Evolutionary conservation across 179 eudicot species (phyloP).

Genomic region (Nepenthes alata): DNA sequence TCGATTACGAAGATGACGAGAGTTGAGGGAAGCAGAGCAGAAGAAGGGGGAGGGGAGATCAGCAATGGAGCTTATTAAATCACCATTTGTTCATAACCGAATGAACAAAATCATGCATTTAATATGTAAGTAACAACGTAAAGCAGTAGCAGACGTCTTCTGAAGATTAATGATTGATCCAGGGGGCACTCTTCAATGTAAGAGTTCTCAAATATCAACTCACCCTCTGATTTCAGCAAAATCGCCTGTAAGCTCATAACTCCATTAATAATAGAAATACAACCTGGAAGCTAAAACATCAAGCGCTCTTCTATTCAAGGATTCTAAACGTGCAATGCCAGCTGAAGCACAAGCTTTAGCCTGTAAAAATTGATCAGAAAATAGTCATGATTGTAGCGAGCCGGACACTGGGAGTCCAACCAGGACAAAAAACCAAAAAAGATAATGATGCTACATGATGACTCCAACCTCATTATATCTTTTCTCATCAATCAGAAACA

Average conservation of each 20-base stretch:
- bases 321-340: conserved; percentile 75
- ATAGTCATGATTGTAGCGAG: background rate
- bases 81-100: too few species aligned
- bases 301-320: conserved; percentile 62
- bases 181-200: background rate
- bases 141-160: background rate
- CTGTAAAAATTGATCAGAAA: conserved; percentile 21
- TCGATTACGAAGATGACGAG: too few species aligned
- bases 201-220: conserved; percentile 9
- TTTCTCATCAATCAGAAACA: conserved; percentile 79
- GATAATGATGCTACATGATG: background rate
- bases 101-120: conserved; percentile 67
- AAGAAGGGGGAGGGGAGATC: too few species aligned
- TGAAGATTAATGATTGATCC: background rate
- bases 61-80: too few species aligned
- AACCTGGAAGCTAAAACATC: conserved; percentile 79
- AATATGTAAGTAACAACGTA: conserved; percentile 19
- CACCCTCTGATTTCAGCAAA: conserved; percentile 88
- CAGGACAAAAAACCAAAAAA: background rate
- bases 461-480: conserved; percentile 47
- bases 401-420: background rate
- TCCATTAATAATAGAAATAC: conserved; percentile 70
- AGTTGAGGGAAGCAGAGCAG: too few species aligned
- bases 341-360: conserved; percentile 87
- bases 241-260: conserved; percentile 75